Conservation (phyloP, 768 basidiomycete genomes). For the Amanita pallidorosea region DNA sequence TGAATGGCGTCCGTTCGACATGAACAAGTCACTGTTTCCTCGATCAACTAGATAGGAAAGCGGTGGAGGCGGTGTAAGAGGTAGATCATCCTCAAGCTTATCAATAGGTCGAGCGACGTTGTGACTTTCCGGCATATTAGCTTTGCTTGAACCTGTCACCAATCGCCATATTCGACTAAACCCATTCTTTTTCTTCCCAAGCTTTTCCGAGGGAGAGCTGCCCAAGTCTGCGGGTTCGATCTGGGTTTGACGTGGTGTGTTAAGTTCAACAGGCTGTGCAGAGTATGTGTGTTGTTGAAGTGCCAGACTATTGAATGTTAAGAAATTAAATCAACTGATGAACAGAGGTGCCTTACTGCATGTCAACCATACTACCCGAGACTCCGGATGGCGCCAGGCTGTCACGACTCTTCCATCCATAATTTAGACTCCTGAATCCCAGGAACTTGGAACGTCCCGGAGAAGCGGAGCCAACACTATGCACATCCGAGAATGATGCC, state of each 20-base stretch:
- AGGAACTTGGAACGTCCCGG: slow-evolving; percentile 71
- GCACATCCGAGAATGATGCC: slow-evolving; percentile 72
- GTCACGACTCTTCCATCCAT: slow-evolving; percentile 71
- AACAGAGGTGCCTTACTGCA: slow-evolving; percentile 57
- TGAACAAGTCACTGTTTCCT: slow-evolving; percentile 34
- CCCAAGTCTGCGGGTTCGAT: slow-evolving; percentile 26
- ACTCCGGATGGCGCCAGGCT: slow-evolving; percentile 74
- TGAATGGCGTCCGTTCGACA: slow-evolving; percentile 38
- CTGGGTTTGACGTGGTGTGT: slow-evolving; percentile 37
- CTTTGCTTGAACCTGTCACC: slow-evolving; percentile 51
- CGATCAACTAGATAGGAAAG: slow-evolving; percentile 77
- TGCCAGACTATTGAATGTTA: slow-evolving; percentile 47
- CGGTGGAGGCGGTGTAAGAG: slow-evolving; percentile 84
- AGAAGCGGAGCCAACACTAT: slow-evolving; percentile 58
- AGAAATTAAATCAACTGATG: background rate
- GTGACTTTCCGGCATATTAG: slow-evolving; percentile 19
- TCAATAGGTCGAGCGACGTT: slow-evolving; percentile 28
- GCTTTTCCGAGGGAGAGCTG: slow-evolving; percentile 27
- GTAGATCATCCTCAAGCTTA: slow-evolving; percentile 55
- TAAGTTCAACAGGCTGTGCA: slow-evolving; percentile 25
- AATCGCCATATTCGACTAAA: slow-evolving; percentile 75
- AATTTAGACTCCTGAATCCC: slow-evolving; percentile 58
- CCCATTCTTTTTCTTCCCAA: slow-evolving; percentile 73
- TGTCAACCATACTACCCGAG: slow-evolving; percentile 84
- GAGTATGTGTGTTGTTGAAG: slow-evolving; percentile 37